A percentile compares a stretch with the other conserved stretches of the same genome.
Evolutionary conservation across 169 alveolate species (phyloP).

Genomic region (Plasmodium malariae): DNA sequence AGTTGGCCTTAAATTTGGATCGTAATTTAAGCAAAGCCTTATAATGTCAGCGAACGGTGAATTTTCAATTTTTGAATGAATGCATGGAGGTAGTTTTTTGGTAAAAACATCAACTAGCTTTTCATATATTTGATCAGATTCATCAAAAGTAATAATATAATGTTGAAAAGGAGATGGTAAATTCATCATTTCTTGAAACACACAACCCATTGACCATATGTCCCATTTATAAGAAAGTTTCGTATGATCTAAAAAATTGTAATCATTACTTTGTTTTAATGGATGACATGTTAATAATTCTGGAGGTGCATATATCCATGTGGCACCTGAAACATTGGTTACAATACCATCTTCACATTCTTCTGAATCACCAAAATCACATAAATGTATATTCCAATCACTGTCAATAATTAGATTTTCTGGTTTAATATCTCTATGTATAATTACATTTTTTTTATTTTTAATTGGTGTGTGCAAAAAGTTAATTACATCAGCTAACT

Average conservation of each 20-base stretch:
- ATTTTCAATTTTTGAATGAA: constrained; percentile 78
- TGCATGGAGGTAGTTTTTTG: constrained; percentile 81
- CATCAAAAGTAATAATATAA: constrained; percentile 83
- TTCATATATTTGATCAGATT: constrained; percentile 83
- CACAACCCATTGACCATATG: constrained; percentile 91
- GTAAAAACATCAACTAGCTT: constrained; percentile 84
- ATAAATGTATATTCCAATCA: constrained; percentile 86
- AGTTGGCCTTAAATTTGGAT: constrained; percentile 86
- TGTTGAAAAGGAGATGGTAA: constrained; percentile 87
- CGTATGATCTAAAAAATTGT: constrained; percentile 57
- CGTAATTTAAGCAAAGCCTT: constrained; percentile 81
- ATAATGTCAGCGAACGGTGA: constrained; percentile 86
- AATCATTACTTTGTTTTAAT: constrained; percentile 74
- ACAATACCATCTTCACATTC: constrained; percentile 88
- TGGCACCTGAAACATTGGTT: constrained; percentile 91
- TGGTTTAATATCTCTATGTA: constrained; percentile 90
- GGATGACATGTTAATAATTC: constrained; percentile 88
- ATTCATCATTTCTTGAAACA: constrained; percentile 89
- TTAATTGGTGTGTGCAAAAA: constrained; percentile 89
- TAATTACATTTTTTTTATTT: constrained; percentile 81
- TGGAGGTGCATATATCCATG: constrained; percentile 94
- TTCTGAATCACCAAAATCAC: constrained; percentile 91
- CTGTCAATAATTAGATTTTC: constrained; percentile 85
- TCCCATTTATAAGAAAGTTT: constrained; percentile 88
- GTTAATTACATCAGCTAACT: constrained; percentile 87